Evolutionary conservation across 495 filamentous ascomycete species (phyloP), one percentile per base, ranked within the genome.

Genomic region (Pseudoneurospora amorphoporcata): DNA sequence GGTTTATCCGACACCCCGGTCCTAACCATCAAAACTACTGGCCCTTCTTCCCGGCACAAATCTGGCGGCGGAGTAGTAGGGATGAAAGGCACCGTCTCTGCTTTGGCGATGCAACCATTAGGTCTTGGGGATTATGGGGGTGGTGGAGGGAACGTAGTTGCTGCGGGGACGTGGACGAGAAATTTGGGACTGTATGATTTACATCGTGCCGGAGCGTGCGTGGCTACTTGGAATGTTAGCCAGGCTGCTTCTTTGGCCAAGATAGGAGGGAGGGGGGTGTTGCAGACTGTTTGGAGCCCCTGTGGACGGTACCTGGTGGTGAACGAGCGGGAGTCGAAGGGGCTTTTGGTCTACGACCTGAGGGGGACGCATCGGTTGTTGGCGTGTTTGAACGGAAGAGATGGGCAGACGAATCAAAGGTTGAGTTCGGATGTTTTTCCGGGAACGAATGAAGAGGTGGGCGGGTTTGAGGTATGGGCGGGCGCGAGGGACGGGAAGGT

Each of bases 261-360:
- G 1, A 83, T 90, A 3, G 86, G 86, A 1, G 93, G 93, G 1
- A 81, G 81, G 0, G 95, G 95, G 3, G 80, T 98, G 23, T 90
- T 89, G 39, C 91, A 95, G 75, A 83, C 92, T 14, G 69, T 85
- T 3, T 97, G 93, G 94, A 95, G 92, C 75, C 87, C 89, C 0
- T 95, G 93, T 82, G 95, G 93, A n/a, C 84, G 88, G 73, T 98
- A 97, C 81, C 81, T 99, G 40, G 90, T 92, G 76, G 88, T 97
- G 17, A 91, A 89, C n/a, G 96, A 98, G 84, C 87, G 96, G 41
- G 88, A 88, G 75, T 91, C 92, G 69, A 84, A 87, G 45, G 91
- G 89, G 7, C 78, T 97, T 10, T 78, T 92, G 69, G 86, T 97
- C 3, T 98, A 94, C 82, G 95, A 99, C 82, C 84, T 98, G 38